Base-by-base conservation (phyloP, 495 filamentous ascomycete species). In the Hypoxylon trugodes region DNA sequence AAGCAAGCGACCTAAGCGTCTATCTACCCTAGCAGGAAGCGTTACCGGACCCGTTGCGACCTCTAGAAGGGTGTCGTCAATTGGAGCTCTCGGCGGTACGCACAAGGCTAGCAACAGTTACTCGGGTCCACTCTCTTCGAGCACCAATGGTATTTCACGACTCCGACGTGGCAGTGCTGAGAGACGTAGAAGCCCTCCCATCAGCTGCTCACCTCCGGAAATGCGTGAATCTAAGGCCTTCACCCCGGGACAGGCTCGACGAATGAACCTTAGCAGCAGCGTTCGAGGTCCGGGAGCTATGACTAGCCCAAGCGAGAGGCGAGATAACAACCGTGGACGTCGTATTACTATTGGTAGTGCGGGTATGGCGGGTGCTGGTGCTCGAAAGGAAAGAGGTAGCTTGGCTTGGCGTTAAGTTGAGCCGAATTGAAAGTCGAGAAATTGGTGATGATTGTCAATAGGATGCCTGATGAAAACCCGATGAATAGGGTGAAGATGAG, bases 111-210 rank as follows among this genome's bases (percentile, higher is more conserved):
- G 68, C 54, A 61, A 48, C 35, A 69, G 63, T 54, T 73, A 74
- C 65, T 52, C 65, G 3, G 71, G 71, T 1, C 60, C 77, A 6
- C 58, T 75, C 6, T 65, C 77, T 1, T 77, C 74, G 50, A 69
- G 72, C 58, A 71, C 78, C 1, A 80, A 81, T 60, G 79, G 79
- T 26, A 78, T 82, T 51, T 79, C 76, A 8, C 59, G 79, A 12
- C 66, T 76, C 25, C 69, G 79, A 13, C 67, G 79, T 1, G 68
- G 72, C 9, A 80, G 76, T 46, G 42, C 61, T 5, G 79, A 80
- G 60, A 64, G 74, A 19, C 70, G 75, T n/a, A 64, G 76, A 33
- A 76, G 75, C 43, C 77, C 78, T 12, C 79, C 79, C 24, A 76
- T 82, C 51, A 64, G 69, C 24, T 81, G 76, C 53, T 78, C 78